Base-by-base conservation (phyloP, 129 eudicot species). In the Heracleum sosnowskyi region DNA sequence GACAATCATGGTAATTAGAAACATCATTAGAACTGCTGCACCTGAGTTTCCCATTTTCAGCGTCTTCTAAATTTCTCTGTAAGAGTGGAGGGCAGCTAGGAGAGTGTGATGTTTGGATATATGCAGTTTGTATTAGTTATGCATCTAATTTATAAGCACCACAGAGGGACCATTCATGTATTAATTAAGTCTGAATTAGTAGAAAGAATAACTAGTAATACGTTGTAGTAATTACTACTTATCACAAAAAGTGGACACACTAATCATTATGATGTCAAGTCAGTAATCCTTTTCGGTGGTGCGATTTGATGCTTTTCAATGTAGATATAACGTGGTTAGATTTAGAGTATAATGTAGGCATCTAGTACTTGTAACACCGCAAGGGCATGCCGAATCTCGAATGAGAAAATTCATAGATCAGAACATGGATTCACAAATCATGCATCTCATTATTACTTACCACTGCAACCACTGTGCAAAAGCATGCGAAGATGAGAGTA, bases 1-100 rank as follows among this genome's bases (percentile, higher is more conserved):
- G 35, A 68, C 77, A 26, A 69, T 80, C 4, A 24, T 80, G 11
- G 72, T 28, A 22, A 81, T 39, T 53, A 81, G 4, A 37, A 76
- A 26, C 29, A 45, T 70, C 17, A 62, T 0, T 1, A 64, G 1
- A 26, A 42, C 31, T 42, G 49, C 7, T 44, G 77, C 60, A 12
- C 37, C 77, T 15, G 77, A 28, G 7, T 26, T 28, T 28, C 12
- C 60, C 77, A 44, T 74, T 44, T 42, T 13, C 55, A 44, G 33
- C 1, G 4, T 73, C 35, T 42, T 44, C 11, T 39, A 11, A 12
- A n/a, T 40, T 39, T 39, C 0, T 55, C 13, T 55, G 29, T 55
- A 60, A 11, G 68, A 60, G 16, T n/a, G 26, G 68, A 41, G 15
- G 18, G 7, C 11, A 39, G 33, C 9, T 64, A 64, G 11, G 57